Percentiles rank a stretch among this genome's conserved stretches.
Conservation (phyloP, 345 rosid genomes). For the Populus pruinosa region DNA sequence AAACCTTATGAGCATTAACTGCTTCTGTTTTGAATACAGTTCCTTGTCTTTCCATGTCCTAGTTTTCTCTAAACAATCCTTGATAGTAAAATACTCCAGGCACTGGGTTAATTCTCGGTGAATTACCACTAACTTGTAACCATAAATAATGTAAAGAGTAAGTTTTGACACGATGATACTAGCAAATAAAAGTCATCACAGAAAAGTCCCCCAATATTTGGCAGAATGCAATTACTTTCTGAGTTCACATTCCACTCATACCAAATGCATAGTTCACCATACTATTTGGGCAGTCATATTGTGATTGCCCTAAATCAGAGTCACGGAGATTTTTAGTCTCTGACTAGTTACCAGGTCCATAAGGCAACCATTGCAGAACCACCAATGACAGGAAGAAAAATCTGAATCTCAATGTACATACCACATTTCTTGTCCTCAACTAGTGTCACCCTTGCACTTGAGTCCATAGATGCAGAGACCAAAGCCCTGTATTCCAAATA, state of each 20-base stretch:
- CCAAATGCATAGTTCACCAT: not conserved
- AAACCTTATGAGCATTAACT: not conserved
- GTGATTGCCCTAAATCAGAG: not conserved
- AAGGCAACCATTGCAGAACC: not conserved
- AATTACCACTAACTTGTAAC: not conserved
- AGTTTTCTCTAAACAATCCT: not conserved
- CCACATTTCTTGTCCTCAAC: slow-evolving; percentile 47
- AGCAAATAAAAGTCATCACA: not conserved
- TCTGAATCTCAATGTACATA: slow-evolving; percentile 16
- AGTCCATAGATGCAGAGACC: slow-evolving; percentile 81
- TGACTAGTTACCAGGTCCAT: not conserved
- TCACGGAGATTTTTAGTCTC: not conserved
- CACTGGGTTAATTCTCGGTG: not conserved
- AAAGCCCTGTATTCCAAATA: slow-evolving; percentile 53
- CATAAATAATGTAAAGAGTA: not conserved
- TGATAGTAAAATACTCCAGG: not conserved
- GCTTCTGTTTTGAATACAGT: not conserved
- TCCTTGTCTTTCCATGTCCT: not conserved
- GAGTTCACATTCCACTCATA: not conserved
- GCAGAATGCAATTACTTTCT: not conserved
- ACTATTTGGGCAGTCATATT: not conserved
- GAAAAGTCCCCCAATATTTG: not conserved
- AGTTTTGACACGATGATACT: not conserved
- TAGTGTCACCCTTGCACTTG: slow-evolving; percentile 76
- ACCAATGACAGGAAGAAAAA: not conserved